Conservation (phyloP, 1,139 yeast species). For the Suhomyces maxii region DNA sequence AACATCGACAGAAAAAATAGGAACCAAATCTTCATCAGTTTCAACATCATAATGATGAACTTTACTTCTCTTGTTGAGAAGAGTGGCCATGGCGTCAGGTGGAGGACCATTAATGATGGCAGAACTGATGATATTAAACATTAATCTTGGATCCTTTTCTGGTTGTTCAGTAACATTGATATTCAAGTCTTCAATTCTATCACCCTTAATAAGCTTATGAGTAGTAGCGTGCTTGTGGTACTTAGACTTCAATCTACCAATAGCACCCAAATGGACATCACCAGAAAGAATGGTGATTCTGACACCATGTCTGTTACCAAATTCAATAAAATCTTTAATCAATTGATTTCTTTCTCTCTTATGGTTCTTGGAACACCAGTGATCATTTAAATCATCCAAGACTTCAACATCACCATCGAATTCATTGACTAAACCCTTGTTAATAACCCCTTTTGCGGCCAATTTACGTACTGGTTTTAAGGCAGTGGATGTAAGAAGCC, state of each 20-base stretch:
- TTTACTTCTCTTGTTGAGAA: conserved; percentile 64
- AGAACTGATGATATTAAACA: conserved; percentile 81
- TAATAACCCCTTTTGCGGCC: conserved; percentile 67
- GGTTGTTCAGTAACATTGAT: conserved; percentile 48
- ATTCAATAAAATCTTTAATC: conserved; percentile 54
- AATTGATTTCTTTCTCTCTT: conserved; percentile 72
- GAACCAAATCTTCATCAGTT: conserved; percentile 80
- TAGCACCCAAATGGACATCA: conserved; percentile 86
- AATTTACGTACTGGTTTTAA: conserved; percentile 66
- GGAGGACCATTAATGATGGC: conserved; percentile 95
- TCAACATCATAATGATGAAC: conserved; percentile 62
- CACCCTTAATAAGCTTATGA: conserved; percentile 21
- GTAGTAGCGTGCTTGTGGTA: conserved; percentile 47
- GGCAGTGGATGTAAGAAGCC: conserved; percentile 59
- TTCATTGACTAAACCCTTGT: conserved; percentile 76
- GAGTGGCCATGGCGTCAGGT: conserved; percentile 77
- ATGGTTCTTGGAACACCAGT: conserved; percentile 91
- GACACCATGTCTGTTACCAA: conserved; percentile 63
- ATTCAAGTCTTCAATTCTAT: conserved; percentile 35
- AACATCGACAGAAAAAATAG: conserved; percentile 63
- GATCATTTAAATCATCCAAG: conserved; percentile 90
- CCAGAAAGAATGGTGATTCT: conserved; percentile 86
- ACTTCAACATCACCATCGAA: conserved; percentile 91
- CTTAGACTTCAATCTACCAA: conserved; percentile 74
- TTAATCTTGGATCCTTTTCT: conserved; percentile 69